phyloP scores from a whole-genome alignment of 192 early-diverging fungal species.

The Lunasporangiospora selenospora region DNA sequence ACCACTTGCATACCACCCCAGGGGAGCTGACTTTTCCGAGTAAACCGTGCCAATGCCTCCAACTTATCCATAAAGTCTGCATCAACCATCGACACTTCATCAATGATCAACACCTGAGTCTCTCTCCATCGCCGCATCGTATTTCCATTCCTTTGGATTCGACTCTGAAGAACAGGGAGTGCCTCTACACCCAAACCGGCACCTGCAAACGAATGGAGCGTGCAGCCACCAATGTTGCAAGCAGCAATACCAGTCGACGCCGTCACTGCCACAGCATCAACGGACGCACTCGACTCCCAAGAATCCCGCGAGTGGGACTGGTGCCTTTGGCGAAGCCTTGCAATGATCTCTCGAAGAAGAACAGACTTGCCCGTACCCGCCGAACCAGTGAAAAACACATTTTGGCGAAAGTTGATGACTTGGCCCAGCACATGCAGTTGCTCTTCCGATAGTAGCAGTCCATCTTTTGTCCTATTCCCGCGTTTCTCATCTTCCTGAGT shows the following conservation, averaged over 20 bases:
- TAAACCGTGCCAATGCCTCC: conserved; percentile 64
- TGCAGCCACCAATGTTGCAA: conserved; percentile 76
- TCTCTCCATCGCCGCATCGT: conserved; percentile 63
- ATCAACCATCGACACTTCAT: conserved; percentile 87
- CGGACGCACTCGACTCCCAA: conserved; percentile 24
- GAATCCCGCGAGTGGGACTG: conserved; percentile 50
- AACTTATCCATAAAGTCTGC: conserved; percentile 74
- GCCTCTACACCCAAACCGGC: conserved; percentile 66
- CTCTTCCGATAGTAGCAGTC: conserved; percentile 52
- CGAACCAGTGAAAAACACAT: conserved; percentile 80
- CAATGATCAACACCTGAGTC: conserved; percentile 73
- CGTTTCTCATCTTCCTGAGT: no score
- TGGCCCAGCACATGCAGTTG: conserved; percentile 67
- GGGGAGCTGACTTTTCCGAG: conserved; percentile 50
- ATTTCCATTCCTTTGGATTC: conserved; percentile 23
- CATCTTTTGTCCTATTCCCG: conserved; percentile 29
- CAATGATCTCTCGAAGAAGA: conserved; percentile 56
- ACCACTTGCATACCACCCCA: conserved; percentile 83
- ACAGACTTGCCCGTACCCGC: conserved; percentile 69
- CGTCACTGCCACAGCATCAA: conserved; percentile 58
- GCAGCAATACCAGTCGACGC: conserved; percentile 87
- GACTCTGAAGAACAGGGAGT: conserved; percentile 17
- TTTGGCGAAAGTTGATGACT: conserved; percentile 59
- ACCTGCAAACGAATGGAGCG: conserved; percentile 75
- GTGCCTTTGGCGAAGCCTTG: conserved; percentile 51